phyloP scores from a whole-genome alignment of 2,329 filamentous ascomycete species.

The Hymenoscyphus repandus region DNA sequence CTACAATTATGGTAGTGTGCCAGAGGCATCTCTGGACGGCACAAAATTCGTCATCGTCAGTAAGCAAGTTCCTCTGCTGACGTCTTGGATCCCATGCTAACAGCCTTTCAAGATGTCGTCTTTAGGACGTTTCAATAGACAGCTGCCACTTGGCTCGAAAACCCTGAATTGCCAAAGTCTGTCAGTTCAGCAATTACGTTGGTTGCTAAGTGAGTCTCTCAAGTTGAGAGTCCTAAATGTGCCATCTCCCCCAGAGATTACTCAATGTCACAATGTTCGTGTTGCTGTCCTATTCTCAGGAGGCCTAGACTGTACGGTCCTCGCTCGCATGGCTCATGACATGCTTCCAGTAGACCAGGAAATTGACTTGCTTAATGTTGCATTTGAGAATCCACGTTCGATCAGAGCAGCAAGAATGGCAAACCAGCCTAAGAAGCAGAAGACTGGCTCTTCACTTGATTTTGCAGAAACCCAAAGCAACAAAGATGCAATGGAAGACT shows the following conservation, averaged over 20 bases:
- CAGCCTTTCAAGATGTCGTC: constrained; percentile 7
- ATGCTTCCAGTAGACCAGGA: constrained; percentile 61
- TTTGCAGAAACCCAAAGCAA: background rate
- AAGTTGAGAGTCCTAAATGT: constrained; percentile 60
- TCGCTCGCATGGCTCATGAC: constrained; percentile 77
- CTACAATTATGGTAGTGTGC: constrained; percentile 9
- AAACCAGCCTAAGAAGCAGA: constrained; percentile 27
- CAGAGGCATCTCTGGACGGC: constrained; percentile 13
- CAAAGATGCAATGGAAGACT: background rate
- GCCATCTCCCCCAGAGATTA: constrained; percentile 47
- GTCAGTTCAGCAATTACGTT: constrained; percentile 48
- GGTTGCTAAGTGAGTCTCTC: constrained; percentile 56
- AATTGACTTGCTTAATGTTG: constrained; percentile 90
- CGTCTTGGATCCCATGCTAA: background rate
- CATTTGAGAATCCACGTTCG: constrained; percentile 87
- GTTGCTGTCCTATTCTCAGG: constrained; percentile 89
- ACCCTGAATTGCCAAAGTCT: constrained; percentile 37
- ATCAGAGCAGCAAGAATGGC: constrained; percentile 47
- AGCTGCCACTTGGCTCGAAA: constrained; percentile 32
- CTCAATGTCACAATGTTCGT: constrained; percentile 37
- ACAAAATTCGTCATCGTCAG: background rate
- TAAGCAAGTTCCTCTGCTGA: constrained; percentile 1
- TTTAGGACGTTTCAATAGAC: constrained; percentile 30
- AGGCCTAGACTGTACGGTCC: constrained; percentile 84
- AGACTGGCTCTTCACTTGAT: background rate